Base-by-base conservation (phyloP, 805 yeast genomes). In the Wickerhamiella vanderwaltii region DNA sequence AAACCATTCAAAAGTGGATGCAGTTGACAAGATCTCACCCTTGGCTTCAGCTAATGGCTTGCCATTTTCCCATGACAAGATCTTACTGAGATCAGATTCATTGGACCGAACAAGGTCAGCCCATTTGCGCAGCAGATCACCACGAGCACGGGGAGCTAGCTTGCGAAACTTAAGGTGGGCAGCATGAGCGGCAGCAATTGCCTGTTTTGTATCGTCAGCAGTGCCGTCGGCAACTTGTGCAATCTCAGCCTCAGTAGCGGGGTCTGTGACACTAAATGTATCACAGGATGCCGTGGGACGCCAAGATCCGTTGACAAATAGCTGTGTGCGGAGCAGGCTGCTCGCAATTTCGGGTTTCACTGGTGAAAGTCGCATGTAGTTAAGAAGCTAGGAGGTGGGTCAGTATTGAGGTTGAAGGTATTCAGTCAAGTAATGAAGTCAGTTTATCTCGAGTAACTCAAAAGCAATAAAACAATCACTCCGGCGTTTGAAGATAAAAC, bases 1-100 rank as follows among this genome's bases (percentile, higher is more conserved):
- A 56, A 76, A 87, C 95, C 96, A 87, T 55, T 84, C 86, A 58
- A 83, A 80, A 60, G 80, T 86, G 5, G 82, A 72, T 1, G 84
- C 79, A 7, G 80, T 77, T 50, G 77, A 75, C 38, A 50, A 44
- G 22, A 80, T 68, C 56, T 81, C 91, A 4, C 86, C 87, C 38
- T 62, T 55, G n/a, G 88, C 77, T 55, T 81, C 91, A 1, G 73
- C 68, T 11, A 68, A 59, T 1, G 87, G 72, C 59, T 81, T 81
- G 26, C 93, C 93, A 55, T 81, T 82, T 55, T 81, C 93, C 47
- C 73, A 59, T 12, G 81, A 73, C 41, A 76, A 65, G 37, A 81
- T 56, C 43, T 58, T 67, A 25, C 85, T 87, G 47, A 81, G 67
- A 54, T 80, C 91, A 5, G 72, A 74, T 20, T 65, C 63, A 57